Base-by-base conservation (phyloP, 805 yeast genomes). In the Zygosaccharomyces kombuchaensis region DNA sequence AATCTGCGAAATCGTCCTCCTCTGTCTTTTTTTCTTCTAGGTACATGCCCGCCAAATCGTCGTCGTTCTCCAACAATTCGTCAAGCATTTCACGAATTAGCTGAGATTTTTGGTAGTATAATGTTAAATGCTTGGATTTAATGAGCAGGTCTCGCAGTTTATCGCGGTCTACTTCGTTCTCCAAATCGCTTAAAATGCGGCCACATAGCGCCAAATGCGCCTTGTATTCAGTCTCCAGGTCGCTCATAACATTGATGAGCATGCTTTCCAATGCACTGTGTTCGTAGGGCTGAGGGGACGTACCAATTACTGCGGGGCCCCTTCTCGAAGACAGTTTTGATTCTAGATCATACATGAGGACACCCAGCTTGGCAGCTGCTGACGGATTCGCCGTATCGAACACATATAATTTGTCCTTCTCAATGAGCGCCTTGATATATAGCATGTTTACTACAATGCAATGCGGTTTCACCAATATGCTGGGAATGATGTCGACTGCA, bases 371-470 rank as follows among this genome's bases (percentile, higher is more conserved):
- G 12, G 81, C 73, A 0, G 91, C 87, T n/a, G 80, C 76, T n/a
- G 71, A 71, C 1, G 72, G 62, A 44, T 67, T 68, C 5, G 64
- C 53, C 0, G 83, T 76, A 43, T 93, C 98, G 65, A 93, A 93
- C 1, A 93, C 76, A 67, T 86, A 75, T 8, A 93, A 95, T 51
- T 75, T 71, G 57, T 91, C 87, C 34, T 78, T 75, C 56, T 84
- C 86, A n/a, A 93, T 79, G 38, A 93, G 72, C 1, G 97, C 98
- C 53, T 93, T 84, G 40, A 93, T 88, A 62, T 90, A 93, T 31
- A 93, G 68, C 58, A 93, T 67, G 60, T 89, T 90, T 40, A 93
- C 80, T 44, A 93, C 70, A 14, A 91, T 85, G 43, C 95, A 84
- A 68, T 78, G 43, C 12, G 80, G 75, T 48, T 97, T 75, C 17